Conservation (phyloP, 306 rosid species). For the Neltuma alba region DNA sequence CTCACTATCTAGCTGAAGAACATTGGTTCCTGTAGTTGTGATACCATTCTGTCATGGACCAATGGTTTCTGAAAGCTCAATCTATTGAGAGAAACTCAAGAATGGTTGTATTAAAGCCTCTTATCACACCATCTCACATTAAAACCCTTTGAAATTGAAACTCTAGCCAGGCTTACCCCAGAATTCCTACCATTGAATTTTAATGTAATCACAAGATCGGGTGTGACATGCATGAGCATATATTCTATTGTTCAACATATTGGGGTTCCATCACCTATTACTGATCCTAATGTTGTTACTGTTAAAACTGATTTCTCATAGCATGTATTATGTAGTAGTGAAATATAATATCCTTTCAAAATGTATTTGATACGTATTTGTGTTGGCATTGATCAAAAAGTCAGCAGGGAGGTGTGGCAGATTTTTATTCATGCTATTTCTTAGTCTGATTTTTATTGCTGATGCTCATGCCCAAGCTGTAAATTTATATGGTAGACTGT, state of each 20-base stretch:
- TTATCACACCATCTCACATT: background rate
- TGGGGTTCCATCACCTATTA: background rate
- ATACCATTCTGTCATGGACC: background rate
- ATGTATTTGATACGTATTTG: background rate
- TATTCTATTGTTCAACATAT: background rate
- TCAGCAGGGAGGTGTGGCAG: background rate
- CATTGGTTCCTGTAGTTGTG: background rate
- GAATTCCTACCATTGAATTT: background rate
- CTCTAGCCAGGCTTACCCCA: background rate
- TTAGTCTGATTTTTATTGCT: background rate
- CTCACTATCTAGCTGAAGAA: background rate
- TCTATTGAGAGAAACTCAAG: background rate
- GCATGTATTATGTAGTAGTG: background rate
- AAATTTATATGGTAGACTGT: constrained; percentile 12
- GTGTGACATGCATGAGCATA: background rate
- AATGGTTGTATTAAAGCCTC: background rate
- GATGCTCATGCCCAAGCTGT: background rate
- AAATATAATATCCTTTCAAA: background rate
- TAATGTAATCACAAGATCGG: background rate
- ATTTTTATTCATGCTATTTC: constrained; percentile 1
- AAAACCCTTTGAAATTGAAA: background rate
- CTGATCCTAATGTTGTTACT: background rate
- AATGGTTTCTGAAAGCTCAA: background rate
- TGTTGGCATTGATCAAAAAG: background rate
- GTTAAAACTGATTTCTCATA: background rate